These are phyloP conservation scores for Fraxinus sp. DNA, from an alignment of 305 asterid genomes.

Conservation along the genomic window DNA sequence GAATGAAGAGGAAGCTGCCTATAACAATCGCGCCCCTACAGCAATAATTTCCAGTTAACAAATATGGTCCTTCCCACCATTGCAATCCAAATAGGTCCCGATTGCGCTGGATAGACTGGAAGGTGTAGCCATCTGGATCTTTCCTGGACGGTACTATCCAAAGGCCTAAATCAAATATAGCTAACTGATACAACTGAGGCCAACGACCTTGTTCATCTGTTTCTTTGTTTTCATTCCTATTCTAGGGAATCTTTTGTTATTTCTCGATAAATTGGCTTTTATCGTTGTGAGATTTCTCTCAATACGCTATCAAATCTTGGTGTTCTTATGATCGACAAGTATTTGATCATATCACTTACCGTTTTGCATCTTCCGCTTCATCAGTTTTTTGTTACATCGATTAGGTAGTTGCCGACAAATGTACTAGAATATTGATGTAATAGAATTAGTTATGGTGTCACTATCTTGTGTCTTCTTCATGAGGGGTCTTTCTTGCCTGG, in stretches of 20 bases:
- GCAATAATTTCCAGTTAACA: conserved; percentile 33
- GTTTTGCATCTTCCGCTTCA: neutral
- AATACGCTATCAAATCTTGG: neutral
- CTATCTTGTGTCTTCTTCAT: conserved; percentile 21
- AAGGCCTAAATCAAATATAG: conserved; percentile 1
- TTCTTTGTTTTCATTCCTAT: neutral
- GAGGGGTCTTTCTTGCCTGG: conserved; percentile 17
- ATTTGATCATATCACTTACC: neutral
- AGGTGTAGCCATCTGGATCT: neutral
- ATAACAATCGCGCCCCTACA: conserved; percentile 59
- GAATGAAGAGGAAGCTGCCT: conserved; percentile 89
- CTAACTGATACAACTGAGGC: neutral
- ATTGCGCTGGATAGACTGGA: neutral
- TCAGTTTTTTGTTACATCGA: neutral
- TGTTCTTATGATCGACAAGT: neutral
- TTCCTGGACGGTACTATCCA: neutral
- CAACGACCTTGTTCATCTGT: neutral
- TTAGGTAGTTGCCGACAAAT: neutral
- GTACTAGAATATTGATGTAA: conserved; percentile 18
- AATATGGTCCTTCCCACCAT: neutral
- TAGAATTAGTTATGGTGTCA: conserved; percentile 35
- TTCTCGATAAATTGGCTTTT: neutral
- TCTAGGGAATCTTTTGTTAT: neutral
- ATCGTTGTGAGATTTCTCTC: neutral
- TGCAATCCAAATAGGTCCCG: neutral